phyloP scores from a whole-genome alignment of 352 stramenopile species.

The Phytophthora tentaculata region DNA sequence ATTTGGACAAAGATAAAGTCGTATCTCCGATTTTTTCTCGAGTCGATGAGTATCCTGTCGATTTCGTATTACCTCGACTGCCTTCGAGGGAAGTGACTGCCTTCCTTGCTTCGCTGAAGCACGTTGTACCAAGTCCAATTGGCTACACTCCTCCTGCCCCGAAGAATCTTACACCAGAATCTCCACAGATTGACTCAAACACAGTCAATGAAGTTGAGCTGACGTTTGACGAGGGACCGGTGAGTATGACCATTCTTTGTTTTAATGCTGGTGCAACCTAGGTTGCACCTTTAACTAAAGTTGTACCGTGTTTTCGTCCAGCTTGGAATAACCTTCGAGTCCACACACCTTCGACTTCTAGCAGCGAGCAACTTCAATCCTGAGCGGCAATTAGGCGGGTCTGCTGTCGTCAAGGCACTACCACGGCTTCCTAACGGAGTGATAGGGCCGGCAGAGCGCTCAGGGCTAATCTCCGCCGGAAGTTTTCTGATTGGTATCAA shows the following conservation, averaged over 20 bases:
- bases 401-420: slow-evolving; percentile 74
- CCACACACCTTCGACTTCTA: slow-evolving; percentile 70
- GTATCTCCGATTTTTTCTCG: slow-evolving; percentile 72
- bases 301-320: slow-evolving; percentile 19
- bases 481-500: slow-evolving; percentile 82
- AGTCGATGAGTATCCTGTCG: slow-evolving; percentile 54
- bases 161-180: slow-evolving; percentile 6
- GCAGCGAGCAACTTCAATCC: slow-evolving; percentile 59
- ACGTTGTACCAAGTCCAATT: slow-evolving; percentile 52
- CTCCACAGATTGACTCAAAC: slow-evolving; percentile 13
- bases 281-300: not conserved
- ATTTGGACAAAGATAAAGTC: slow-evolving; percentile 87
- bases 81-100: slow-evolving; percentile 52
- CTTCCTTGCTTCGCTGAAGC: slow-evolving; percentile 43
- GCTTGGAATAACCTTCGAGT: slow-evolving; percentile 84
- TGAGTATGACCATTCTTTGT: slow-evolving; percentile 33
- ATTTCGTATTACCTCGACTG: slow-evolving; percentile 60
- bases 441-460: slow-evolving; percentile 66
- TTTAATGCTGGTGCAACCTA: no score
- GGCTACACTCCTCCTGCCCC: slow-evolving; percentile 5
- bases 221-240: slow-evolving; percentile 70
- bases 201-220: slow-evolving; percentile 62
- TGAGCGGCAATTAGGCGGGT: slow-evolving; percentile 45
- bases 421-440: slow-evolving; percentile 63
- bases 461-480: slow-evolving; percentile 49